Percentiles rank a stretch among this genome's conserved stretches.
phyloP scores from a whole-genome alignment of 352 stramenopile species.

The Phytophthora cajani region DNA sequence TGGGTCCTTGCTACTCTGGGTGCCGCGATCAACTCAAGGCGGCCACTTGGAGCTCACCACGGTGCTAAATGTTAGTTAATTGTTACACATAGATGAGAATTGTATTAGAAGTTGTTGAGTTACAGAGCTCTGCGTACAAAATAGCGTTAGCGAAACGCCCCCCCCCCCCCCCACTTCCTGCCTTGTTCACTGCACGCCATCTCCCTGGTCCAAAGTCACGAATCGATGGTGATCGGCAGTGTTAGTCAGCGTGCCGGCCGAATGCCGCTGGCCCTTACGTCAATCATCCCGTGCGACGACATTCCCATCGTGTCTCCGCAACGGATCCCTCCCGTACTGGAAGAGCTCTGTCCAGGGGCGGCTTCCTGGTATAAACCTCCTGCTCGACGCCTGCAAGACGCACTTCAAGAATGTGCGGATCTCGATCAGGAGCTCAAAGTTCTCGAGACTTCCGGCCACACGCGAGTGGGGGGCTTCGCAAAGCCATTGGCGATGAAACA shows the following conservation, averaged over 20 bases:
- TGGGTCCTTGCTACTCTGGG: constrained; percentile 52
- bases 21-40: constrained; percentile 34
- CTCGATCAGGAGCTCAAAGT: constrained; percentile 62
- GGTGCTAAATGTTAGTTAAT: constrained; percentile 53
- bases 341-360: neutral
- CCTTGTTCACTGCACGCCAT: neutral
- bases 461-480: constrained; percentile 61
- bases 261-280: constrained; percentile 23
- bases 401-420: constrained; percentile 31
- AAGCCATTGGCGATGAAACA: constrained; percentile 51
- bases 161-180: neutral
- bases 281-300: constrained; percentile 24
- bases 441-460: constrained; percentile 70
- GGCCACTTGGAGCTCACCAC: constrained; percentile 41
- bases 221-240: constrained; percentile 20
- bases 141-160: constrained; percentile 18
- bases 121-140: neutral
- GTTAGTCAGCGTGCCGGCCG: constrained; percentile 17
- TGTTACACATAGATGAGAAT: neutral
- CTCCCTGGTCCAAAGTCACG: neutral
- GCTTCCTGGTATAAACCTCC: constrained; percentile 29
- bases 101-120: neutral
- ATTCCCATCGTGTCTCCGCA: constrained; percentile 28
- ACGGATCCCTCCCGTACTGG: constrained; percentile 9
- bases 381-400: constrained; percentile 27